phyloP scores from a whole-genome alignment of 148 eudicot species.

The Vaccinium vitisidaea region DNA sequence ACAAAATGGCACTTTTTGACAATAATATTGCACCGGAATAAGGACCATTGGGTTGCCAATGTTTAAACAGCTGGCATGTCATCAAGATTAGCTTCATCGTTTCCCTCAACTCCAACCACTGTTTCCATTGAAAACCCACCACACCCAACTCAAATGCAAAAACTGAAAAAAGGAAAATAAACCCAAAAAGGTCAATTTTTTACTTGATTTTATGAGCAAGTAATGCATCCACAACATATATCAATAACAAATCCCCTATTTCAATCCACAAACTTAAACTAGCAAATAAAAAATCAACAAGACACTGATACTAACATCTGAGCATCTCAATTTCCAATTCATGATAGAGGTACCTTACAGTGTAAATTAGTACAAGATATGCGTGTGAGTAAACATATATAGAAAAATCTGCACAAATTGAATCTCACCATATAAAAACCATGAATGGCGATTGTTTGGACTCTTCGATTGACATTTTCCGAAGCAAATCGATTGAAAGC shows the following conservation, averaged over 20 bases:
- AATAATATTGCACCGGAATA: no score
- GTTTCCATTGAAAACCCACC: slow-evolving; percentile 56
- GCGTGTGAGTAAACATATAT: neutral
- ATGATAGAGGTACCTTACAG: neutral
- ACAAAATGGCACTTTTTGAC: no score
- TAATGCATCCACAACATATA: neutral
- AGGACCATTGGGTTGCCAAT: no score
- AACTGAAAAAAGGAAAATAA: slow-evolving; percentile 30
- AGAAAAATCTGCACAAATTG: neutral
- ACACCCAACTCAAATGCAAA: slow-evolving; percentile 37
- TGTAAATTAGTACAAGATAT: neutral
- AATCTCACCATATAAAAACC: slow-evolving; percentile 10
- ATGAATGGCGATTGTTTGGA: neutral
- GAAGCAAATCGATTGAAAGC: neutral
- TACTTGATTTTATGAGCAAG: neutral
- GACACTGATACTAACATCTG: neutral
- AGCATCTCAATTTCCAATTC: neutral
- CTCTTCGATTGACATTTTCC: neutral
- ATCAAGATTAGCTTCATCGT: slow-evolving; percentile 35
- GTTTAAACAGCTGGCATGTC: slow-evolving; percentile 22
- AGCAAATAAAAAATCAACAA: neutral
- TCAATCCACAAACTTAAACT: neutral
- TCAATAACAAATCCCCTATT: neutral
- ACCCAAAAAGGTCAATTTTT: neutral
- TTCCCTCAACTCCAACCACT: slow-evolving; percentile 37